These are phyloP conservation scores for Podila epigama DNA, from an alignment of 192 early-diverging fungal species.

Conservation along the genomic window DNA sequence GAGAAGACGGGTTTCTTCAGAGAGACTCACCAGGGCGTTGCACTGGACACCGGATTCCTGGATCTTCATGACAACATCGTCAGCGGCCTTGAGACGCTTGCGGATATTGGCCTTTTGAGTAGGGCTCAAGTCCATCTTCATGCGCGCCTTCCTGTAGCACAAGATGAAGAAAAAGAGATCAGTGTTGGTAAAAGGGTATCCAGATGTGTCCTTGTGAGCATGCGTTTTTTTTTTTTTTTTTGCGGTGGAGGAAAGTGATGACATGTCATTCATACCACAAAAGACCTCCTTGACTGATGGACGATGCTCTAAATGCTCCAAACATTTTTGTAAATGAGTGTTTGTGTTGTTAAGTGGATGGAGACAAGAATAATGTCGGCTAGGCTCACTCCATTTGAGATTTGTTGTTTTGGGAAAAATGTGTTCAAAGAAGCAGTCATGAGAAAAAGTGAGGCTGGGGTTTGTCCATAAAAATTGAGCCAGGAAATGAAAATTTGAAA, in stretches of 20 bases:
- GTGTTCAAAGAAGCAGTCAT: too few relatives aligned
- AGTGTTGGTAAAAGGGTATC: too few relatives aligned
- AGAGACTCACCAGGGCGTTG: constrained; percentile 67
- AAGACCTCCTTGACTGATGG: constrained; percentile 61
- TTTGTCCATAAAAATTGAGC: constrained; percentile 1
- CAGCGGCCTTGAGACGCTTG: constrained; percentile 83
- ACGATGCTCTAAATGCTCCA: constrained; percentile 64
- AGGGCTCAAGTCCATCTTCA: constrained; percentile 62
- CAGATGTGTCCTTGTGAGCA: too few relatives aligned
- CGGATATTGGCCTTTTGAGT: constrained; percentile 89
- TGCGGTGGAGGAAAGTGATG: too few relatives aligned
- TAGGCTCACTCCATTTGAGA: too few relatives aligned
- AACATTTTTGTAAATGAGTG: too few relatives aligned
- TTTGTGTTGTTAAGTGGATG: neutral
- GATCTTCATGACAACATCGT: constrained; percentile 76
- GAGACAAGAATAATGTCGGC: neutral
- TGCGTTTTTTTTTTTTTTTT: too few relatives aligned
- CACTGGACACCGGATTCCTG: constrained; percentile 75
- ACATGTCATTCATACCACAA: constrained; percentile 51
- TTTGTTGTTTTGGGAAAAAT: too few relatives aligned
- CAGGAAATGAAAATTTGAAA: neutral
- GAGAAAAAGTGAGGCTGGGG: too few relatives aligned
- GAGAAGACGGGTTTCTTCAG: neutral
- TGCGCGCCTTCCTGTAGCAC: constrained; percentile 41
- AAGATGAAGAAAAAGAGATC: neutral